Base-by-base conservation (phyloP, 176 grass and related monocot genomes). In the Tillandsia leiboldiana region DNA sequence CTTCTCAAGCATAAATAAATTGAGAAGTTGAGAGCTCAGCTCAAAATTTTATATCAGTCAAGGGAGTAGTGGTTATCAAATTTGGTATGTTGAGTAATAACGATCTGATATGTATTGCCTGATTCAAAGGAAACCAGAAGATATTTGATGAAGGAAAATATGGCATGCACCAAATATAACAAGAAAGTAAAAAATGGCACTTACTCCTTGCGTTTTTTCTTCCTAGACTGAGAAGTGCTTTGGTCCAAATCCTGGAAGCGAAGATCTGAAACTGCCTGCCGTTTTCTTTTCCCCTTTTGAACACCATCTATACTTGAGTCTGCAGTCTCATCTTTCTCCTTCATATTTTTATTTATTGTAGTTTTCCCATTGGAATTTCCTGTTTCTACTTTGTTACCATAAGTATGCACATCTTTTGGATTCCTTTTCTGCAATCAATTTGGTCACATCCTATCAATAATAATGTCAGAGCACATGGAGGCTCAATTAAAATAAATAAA, bases 141-240 rank as follows among this genome's bases (percentile, higher is more conserved):
- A 42, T 42, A 7, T 42, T 42, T 61, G n/a, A 61, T 23, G 56
- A 61, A 61, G 22, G 15, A 61, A 22, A 61, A 18, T n/a, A 61
- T 15, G 7, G 9, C 22, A 20, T 27, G 48, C 49, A 72, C 29
- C 70, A 10, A 56, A 42, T 72, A 15, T 65, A 67, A 28, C 11
- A 48, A 49, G 42, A 8, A 70, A 82, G 66, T 8, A 2, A 9
- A 23, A 26, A 72, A 42, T 42, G 33, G 6, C 33, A 73, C 87
- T 79, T 65, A 99, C 94, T 99, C 77, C 78, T 86, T 99, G 64
- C 94, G 83, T 65, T 82, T 99, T 68, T 88, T 84, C 72, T 93
- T 99, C 76, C 88, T 99, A 0, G 90, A 80, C 49, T 79, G 29
- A 0, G 76, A 42, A 51, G 68, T 18, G 4, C 53, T 65, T 12